Evolutionary conservation across 176 grass and related monocot genomes (phyloP).

Genomic region (Rhynchospora pubera): DNA sequence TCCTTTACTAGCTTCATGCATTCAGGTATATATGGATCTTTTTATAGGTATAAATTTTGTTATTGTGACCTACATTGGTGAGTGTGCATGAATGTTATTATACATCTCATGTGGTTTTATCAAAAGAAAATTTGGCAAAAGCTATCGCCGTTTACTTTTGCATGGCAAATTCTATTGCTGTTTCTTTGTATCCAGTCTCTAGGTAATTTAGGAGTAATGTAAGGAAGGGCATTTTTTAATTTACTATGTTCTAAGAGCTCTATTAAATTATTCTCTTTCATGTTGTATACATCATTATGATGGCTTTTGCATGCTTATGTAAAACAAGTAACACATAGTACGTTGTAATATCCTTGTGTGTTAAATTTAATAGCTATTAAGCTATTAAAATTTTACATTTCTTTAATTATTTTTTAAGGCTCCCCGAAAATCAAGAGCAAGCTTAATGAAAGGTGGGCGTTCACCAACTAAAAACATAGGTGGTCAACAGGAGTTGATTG

Average conservation of each 20-base stretch:
- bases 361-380: constrained; percentile 1
- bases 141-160: too few relatives aligned
- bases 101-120: constrained; percentile 23
- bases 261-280: neutral
- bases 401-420: constrained; percentile 38
- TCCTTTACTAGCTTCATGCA: constrained; percentile 85
- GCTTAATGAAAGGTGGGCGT: constrained; percentile 86
- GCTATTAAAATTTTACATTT: neutral
- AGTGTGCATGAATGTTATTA: constrained; percentile 15
- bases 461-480: constrained; percentile 67
- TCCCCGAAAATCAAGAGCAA: constrained; percentile 96
- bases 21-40: constrained; percentile 54
- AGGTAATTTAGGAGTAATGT: neutral
- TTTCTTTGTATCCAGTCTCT: neutral
- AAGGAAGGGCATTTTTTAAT: neutral
- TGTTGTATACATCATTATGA: neutral
- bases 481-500: constrained; percentile 80
- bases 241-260: neutral
- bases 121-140: neutral
- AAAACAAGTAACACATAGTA: neutral
- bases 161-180: too few relatives aligned
- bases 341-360: neutral
- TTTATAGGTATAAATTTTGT: constrained; percentile 1
- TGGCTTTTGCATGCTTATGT: neutral
- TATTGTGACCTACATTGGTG: neutral